A percentile compares a stretch with the other conserved stretches of the same genome.
phyloP scores from a whole-genome alignment of 306 rosid species.

The Calophaca sinica region DNA sequence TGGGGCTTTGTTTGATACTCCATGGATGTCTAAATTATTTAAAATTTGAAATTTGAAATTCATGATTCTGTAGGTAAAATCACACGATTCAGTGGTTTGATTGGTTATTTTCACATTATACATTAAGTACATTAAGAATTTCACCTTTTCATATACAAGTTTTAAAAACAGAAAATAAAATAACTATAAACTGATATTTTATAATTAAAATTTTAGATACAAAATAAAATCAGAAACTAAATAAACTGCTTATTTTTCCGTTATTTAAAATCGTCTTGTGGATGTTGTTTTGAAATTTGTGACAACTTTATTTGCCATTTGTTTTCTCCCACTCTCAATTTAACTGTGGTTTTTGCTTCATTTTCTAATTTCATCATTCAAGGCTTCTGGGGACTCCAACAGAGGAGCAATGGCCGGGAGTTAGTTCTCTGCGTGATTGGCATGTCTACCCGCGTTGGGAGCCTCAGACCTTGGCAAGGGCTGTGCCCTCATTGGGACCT shows the following conservation, averaged over 20 bases:
- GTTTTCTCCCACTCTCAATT: background rate
- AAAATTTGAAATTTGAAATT: too few relatives aligned
- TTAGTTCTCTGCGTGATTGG: slow-evolving; percentile 86
- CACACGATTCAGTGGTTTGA: background rate
- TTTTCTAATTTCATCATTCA: slow-evolving; percentile 21
- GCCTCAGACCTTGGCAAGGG: slow-evolving; percentile 68
- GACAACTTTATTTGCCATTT: background rate
- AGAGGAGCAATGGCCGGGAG: slow-evolving; percentile 91
- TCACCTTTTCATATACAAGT: too few relatives aligned
- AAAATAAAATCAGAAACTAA: too few relatives aligned
- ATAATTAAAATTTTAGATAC: too few relatives aligned
- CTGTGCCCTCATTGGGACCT: slow-evolving; percentile 76
- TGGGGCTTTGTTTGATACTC: too few relatives aligned
- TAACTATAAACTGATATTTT: too few relatives aligned
- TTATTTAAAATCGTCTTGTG: background rate
- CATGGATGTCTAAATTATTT: too few relatives aligned
- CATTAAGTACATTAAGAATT: background rate
- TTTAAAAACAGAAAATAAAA: too few relatives aligned
- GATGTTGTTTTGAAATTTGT: background rate
- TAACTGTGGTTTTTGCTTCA: background rate
- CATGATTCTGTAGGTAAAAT: too few relatives aligned
- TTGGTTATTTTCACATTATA: background rate
- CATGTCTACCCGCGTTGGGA: slow-evolving; percentile 93
- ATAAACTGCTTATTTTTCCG: background rate
- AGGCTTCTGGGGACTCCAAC: slow-evolving; percentile 92